Base-by-base conservation (phyloP, 257 asterid species). In the Solanum ossicruentum region DNA sequence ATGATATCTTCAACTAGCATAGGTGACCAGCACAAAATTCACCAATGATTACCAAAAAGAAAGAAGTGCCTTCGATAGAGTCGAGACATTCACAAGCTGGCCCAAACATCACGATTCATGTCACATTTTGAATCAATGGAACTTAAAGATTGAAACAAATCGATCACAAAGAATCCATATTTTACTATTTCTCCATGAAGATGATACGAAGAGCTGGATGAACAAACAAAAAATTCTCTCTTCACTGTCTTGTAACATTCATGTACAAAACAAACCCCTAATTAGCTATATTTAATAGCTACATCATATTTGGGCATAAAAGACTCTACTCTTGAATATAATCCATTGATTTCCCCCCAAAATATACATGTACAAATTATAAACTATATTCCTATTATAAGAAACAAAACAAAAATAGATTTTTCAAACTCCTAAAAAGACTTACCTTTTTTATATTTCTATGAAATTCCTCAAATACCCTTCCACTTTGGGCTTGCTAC, bases 401-500 rank as follows among this genome's bases (percentile, higher is more conserved):
- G 70, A 77, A 49, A 51, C 23, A 18, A 77, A 17, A 81, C 61
- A 86, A 80, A 43, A 85, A 49, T 52, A 75, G 55, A 11, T 32
- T 45, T 45, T 87, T 61, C 61, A 84, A 83, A 57, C 86, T 88
- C 91, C 88, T 80, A 84, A 84, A 32, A 47, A 16, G 84, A 84
- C 92, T 91, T 91, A 91, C 95, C 93, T 85, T 88, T 85, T 70
- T 49, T 26, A 52, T 71, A 81, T 45, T 18, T 85, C 21, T 75
- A 49, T 73, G 90, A 86, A 85, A 85, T 84, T 67, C 79, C 83
- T 86, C 84, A 92, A 73, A 86, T 84, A 17, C 89, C 90, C 87
- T 89, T 92, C 94, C 94, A 92, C 83, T 91, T 91, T 7, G 98
- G 97, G 91, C 97, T 95, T 16, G 94, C 85, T 75, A 91, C 85